Evolutionary conservation across 495 filamentous ascomycete species (phyloP).

Genomic region (Staphylotrichum tortipilum): DNA sequence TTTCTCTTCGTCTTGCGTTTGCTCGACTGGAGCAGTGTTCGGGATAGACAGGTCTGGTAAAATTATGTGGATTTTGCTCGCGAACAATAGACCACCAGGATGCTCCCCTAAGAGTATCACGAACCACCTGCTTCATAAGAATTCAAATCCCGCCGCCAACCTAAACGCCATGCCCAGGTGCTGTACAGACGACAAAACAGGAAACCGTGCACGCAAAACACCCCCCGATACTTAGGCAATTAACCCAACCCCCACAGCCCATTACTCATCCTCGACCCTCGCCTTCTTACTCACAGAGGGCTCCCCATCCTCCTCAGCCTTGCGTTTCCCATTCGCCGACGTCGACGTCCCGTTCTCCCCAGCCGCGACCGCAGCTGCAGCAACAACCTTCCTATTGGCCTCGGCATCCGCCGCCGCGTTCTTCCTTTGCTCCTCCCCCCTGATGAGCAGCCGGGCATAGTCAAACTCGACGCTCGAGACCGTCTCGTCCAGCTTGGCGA

Average conservation of each 20-base stretch:
- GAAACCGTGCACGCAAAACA: too few species aligned
- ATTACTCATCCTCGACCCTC: constrained; percentile 21
- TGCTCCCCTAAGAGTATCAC: too few species aligned
- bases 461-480: constrained; percentile 71
- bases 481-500: constrained; percentile 73
- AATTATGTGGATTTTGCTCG: neutral
- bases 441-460: constrained; percentile 58
- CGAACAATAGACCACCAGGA: too few species aligned
- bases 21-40: neutral
- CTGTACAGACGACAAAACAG: too few species aligned
- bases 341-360: too few species aligned
- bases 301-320: constrained; percentile 10
- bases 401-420: constrained; percentile 1
- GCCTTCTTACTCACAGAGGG: constrained; percentile 27
- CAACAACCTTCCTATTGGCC: constrained; percentile 6
- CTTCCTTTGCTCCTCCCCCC: constrained; percentile 20
- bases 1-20: neutral
- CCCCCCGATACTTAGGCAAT: too few species aligned
- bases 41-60: neutral
- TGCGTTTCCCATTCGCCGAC: constrained; percentile 7
- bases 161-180: neutral
- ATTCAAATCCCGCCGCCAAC: too few species aligned
- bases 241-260: too few species aligned
- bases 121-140: too few species aligned
- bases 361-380: constrained; percentile 19